Conservation (phyloP, 176 grass and related monocot genomes). For the Triticum timopheevii region DNA sequence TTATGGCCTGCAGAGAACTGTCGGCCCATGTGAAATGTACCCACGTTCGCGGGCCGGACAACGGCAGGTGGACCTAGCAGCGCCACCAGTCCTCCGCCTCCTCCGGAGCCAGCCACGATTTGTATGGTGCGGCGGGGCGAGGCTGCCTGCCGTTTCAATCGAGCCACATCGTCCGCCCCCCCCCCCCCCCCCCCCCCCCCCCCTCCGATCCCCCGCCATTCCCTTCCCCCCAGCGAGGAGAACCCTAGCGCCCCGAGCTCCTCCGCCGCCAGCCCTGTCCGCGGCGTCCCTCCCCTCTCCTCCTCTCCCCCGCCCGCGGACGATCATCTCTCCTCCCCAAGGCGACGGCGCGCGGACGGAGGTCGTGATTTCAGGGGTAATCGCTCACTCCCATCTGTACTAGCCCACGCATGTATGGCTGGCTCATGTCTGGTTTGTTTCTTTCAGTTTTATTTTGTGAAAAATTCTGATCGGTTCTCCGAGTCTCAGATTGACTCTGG, state of each 20-base stretch:
- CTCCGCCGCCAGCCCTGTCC: not conserved
- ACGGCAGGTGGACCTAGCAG: not conserved
- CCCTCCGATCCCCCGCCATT: not conserved
- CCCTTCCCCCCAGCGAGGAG: not conserved
- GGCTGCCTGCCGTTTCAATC: slow-evolving; percentile 20
- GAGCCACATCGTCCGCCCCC: not conserved
- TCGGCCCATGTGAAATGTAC: not conserved
- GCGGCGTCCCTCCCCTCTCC: not conserved
- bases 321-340: not conserved
- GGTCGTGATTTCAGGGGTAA: not conserved
- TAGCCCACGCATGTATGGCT: not conserved
- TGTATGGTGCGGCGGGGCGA: slow-evolving; percentile 20
- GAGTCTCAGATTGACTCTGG: not conserved
- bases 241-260: not conserved
- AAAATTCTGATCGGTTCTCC: not conserved
- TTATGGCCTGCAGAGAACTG: not conserved
- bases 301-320: not conserved
- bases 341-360: not conserved
- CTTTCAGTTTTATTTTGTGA: not conserved
- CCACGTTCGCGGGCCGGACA: not conserved
- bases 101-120: slow-evolving; percentile 7
- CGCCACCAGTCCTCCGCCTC: not conserved
- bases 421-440: not conserved
- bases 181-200: not conserved
- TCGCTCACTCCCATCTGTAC: not conserved